These are phyloP conservation scores for Brassica carinata DNA, from an alignment of 345 rosid species.

Conservation along the genomic window DNA sequence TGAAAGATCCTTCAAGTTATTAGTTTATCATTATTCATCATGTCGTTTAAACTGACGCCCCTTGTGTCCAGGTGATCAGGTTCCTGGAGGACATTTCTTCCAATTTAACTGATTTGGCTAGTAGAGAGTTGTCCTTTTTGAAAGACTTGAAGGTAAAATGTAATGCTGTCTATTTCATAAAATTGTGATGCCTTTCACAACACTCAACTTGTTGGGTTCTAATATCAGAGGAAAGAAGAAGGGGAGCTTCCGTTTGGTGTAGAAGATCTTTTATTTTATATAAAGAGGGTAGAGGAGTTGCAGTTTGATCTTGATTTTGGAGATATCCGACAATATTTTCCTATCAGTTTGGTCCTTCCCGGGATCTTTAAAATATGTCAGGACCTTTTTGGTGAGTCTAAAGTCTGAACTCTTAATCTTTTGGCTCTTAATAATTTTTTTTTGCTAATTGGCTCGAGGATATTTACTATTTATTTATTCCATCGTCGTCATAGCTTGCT, in stretches of 20 bases:
- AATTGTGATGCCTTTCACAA: constrained; percentile 19
- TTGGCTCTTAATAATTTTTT: constrained; percentile 7
- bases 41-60: neutral
- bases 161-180: constrained; percentile 20
- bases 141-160: constrained; percentile 77
- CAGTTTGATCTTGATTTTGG: constrained; percentile 83
- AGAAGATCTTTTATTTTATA: constrained; percentile 82
- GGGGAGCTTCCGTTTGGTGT: constrained; percentile 80
- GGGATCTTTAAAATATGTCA: constrained; percentile 88
- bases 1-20: constrained; percentile 18
- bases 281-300: constrained; percentile 74
- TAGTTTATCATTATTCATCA: constrained; percentile 4
- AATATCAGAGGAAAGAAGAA: constrained; percentile 80
- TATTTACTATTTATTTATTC: neutral
- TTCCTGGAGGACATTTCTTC: constrained; percentile 90
- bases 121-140: constrained; percentile 66
- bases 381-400: constrained; percentile 81
- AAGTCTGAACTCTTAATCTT: neutral
- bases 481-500: neutral
- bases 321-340: constrained; percentile 78
- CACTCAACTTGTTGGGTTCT: constrained; percentile 29
- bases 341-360: constrained; percentile 77
- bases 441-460: neutral
- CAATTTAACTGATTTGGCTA: constrained; percentile 71
- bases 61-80: constrained; percentile 66